phyloP scores from a whole-genome alignment of 805 yeast species.

The Ogataea trehaloabstinens region DNA sequence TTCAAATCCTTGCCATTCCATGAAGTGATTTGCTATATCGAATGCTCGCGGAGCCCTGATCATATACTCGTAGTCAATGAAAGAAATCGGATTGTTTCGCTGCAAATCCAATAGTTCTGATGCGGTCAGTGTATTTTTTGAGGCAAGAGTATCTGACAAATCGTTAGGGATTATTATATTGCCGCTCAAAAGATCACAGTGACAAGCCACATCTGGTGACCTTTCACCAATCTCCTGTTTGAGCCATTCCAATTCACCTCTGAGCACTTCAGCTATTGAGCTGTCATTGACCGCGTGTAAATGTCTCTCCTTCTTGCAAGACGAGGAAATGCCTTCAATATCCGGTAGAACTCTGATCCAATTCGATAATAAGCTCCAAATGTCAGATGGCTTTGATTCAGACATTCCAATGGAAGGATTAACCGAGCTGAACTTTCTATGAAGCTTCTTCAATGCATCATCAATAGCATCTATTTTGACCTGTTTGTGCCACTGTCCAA shows the following conservation, averaged over 20 bases:
- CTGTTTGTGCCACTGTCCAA: conserved; percentile 68
- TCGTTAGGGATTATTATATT: conserved; percentile 60
- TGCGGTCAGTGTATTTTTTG: conserved; percentile 19
- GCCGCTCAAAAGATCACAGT: conserved; percentile 73
- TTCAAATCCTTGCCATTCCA: conserved; percentile 81
- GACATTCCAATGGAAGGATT: conserved; percentile 4
- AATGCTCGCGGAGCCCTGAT: conserved; percentile 71
- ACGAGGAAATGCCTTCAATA: conserved; percentile 36
- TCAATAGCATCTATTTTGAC: conserved; percentile 47
- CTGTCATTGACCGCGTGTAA: conserved; percentile 4
- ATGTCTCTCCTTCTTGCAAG: conserved; percentile 33
- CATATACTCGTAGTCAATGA: conserved; percentile 74
- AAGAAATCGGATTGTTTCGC: conserved; percentile 43
- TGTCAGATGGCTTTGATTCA: conserved; percentile 34
- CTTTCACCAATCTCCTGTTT: conserved; percentile 35
- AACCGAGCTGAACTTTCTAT: conserved; percentile 22
- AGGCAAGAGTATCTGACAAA: conserved; percentile 18
- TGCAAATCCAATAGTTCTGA: conserved; percentile 10
- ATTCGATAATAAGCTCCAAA: conserved; percentile 59
- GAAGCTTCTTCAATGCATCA: conserved; percentile 41
- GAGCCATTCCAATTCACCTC: conserved; percentile 56
- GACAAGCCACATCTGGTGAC: conserved; percentile 62
- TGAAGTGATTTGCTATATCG: conserved; percentile 71
- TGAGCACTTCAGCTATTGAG: conserved; percentile 37
- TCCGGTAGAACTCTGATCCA: conserved; percentile 67